Evolutionary conservation across 2,329 filamentous ascomycete genomes (phyloP).

Genomic region (Cladosporium colombiae): DNA sequence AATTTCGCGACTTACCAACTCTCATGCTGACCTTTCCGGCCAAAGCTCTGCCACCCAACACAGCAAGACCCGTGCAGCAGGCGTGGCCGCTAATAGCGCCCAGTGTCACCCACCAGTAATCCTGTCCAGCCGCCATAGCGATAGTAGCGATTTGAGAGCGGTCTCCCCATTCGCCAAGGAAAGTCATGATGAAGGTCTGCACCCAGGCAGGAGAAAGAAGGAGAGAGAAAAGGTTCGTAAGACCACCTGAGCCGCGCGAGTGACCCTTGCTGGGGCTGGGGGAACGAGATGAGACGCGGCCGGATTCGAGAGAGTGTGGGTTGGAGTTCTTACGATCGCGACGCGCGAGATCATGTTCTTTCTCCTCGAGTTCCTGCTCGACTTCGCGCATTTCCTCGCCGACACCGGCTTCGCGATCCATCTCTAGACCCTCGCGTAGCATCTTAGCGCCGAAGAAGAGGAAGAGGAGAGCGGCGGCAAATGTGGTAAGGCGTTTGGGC

Average conservation of each 20-base stretch:
- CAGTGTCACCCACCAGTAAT: conserved; percentile 98
- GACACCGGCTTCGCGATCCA: conserved; percentile 87
- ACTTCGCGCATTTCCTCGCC: conserved; percentile 98
- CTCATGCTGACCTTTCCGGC: conserved; percentile 92
- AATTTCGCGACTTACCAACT: conserved; percentile 71
- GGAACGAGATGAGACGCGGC: conserved; percentile 31
- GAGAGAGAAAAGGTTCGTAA: conserved; percentile 83
- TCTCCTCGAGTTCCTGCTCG: conserved; percentile 88
- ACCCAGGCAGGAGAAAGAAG: conserved; percentile 96
- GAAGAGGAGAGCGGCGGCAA: conserved; percentile 82
- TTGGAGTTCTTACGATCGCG: conserved; percentile 73
- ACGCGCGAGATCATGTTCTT: conserved; percentile 70
- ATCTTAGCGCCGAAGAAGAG: conserved; percentile 85
- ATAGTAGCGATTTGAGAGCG: conserved; percentile 97
- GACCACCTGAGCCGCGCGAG: conserved; percentile 52
- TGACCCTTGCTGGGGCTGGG: conserved; percentile 31
- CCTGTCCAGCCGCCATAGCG: conserved; percentile 96
- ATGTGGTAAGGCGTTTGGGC: conserved; percentile 85
- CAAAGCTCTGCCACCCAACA: conserved; percentile 88
- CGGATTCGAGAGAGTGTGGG: conserved; percentile 55
- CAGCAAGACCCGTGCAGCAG: conserved; percentile 86
- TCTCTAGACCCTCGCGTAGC: conserved; percentile 81
- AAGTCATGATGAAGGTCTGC: conserved; percentile 98
- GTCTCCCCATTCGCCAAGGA: conserved; percentile 97
- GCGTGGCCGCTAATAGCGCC: conserved; percentile 85